Conservation (phyloP, 208 protist species). For the Naegleria fowleri region DNA sequence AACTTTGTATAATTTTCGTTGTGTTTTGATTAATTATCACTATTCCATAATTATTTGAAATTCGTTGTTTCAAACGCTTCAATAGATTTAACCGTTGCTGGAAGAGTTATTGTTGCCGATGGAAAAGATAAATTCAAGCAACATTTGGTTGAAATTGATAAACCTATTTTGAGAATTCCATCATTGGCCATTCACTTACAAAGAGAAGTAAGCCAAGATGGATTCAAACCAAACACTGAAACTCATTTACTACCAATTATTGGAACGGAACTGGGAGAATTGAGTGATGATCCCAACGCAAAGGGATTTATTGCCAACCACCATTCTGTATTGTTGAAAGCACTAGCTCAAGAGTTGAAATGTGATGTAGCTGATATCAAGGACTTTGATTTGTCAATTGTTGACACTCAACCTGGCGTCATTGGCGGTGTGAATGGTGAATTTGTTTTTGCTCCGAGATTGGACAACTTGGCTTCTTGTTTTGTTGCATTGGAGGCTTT, state of each 20-base stretch:
- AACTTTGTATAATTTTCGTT: too few relatives aligned
- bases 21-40: too few relatives aligned
- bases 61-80: too few relatives aligned
- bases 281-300: background rate
- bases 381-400: constrained; percentile 89
- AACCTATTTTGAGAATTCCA: constrained; percentile 85
- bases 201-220: constrained; percentile 48
- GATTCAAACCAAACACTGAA: constrained; percentile 89
- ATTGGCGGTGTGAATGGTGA: constrained; percentile 84
- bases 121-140: constrained; percentile 43
- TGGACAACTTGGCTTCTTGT: constrained; percentile 91
- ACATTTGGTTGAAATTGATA: constrained; percentile 66
- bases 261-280: background rate
- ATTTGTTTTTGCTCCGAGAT: constrained; percentile 86
- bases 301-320: constrained; percentile 13
- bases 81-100: constrained; percentile 56
- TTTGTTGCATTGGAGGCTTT: constrained; percentile 79
- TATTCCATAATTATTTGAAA: too few relatives aligned
- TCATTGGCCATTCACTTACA: constrained; percentile 92
- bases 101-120: constrained; percentile 48
- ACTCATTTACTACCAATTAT: constrained; percentile 51
- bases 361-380: constrained; percentile 70
- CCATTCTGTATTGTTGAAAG: constrained; percentile 17
- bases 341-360: constrained; percentile 28
- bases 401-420: constrained; percentile 76